These are phyloP conservation scores for Xylaria multiplex DNA, from an alignment of 2,329 filamentous ascomycete genomes.

Conservation along the genomic window DNA sequence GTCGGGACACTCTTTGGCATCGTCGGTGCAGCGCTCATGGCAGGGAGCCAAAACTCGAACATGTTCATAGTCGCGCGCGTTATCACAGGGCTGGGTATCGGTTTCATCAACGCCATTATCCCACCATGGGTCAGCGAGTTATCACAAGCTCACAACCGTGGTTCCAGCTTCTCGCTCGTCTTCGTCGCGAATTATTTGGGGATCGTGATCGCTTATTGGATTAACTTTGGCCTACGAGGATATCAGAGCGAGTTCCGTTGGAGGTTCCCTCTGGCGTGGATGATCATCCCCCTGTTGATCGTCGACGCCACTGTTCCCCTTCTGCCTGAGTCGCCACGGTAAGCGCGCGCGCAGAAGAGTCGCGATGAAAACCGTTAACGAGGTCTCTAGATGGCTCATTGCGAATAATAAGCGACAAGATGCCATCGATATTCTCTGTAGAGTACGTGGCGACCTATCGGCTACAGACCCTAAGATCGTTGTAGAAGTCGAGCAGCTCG, in stretches of 20 bases:
- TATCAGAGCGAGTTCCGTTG: constrained; percentile 49
- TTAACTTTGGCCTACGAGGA: constrained; percentile 51
- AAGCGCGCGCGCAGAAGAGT: not conserved
- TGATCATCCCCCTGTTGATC: constrained; percentile 55
- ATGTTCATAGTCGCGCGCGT: constrained; percentile 62
- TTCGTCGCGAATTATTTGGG: constrained; percentile 65
- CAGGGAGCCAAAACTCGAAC: constrained; percentile 55
- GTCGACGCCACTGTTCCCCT: constrained; percentile 53
- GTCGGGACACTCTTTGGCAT: constrained; percentile 59
- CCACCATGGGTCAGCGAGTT: constrained; percentile 61
- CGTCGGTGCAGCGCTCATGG: constrained; percentile 60
- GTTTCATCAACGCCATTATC: constrained; percentile 60
- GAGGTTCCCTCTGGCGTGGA: constrained; percentile 54
- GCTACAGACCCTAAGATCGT: constrained; percentile 49
- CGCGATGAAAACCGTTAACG: constrained; percentile 7
- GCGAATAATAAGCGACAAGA: constrained; percentile 48
- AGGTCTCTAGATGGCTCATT: constrained; percentile 50
- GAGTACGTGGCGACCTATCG: constrained; percentile 44
- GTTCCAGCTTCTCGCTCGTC: constrained; percentile 58
- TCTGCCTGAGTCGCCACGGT: constrained; percentile 56
- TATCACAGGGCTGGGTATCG: constrained; percentile 63
- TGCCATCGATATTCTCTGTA: constrained; percentile 50
- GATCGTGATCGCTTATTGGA: constrained; percentile 56
- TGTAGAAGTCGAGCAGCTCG: constrained; percentile 53
- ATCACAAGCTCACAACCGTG: constrained; percentile 58